Conservation (phyloP, 225 moss, liverwort and hornwort species). For the Sphagnum tenellum region DNA sequence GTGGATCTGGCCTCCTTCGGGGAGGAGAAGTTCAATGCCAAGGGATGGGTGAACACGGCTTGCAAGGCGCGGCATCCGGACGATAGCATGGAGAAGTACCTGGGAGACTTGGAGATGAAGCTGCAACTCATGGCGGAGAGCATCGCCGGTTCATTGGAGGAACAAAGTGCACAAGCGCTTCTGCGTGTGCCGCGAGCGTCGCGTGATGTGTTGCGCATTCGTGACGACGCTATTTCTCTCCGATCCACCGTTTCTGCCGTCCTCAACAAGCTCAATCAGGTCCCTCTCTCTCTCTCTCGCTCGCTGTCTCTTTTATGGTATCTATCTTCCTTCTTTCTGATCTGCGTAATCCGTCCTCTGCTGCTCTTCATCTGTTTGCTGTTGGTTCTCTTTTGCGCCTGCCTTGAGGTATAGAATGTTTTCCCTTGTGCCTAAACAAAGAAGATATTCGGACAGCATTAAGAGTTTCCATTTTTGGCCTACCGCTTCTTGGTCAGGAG, state of each 20-base stretch:
- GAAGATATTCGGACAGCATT: no score
- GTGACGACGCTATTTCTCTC: slow-evolving; percentile 83
- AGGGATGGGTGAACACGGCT: slow-evolving; percentile 86
- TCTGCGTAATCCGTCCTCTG: no score
- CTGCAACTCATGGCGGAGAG: slow-evolving; percentile 96
- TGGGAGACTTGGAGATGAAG: slow-evolving; percentile 99
- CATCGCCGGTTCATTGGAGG: slow-evolving; percentile 73
- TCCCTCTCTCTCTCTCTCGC: slow-evolving; percentile 4
- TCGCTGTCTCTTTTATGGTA: neutral
- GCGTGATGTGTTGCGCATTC: slow-evolving; percentile 86
- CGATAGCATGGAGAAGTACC: slow-evolving; percentile 77
- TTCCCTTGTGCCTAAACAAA: no score
- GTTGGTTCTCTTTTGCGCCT: no score
- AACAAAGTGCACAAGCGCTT: slow-evolving; percentile 81
- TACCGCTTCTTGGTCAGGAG: no score
- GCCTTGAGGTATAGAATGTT: no score
- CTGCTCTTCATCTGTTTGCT: no score
- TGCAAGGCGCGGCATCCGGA: slow-evolving; percentile 88
- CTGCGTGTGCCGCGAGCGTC: slow-evolving; percentile 88
- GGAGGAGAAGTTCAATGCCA: slow-evolving; percentile 85
- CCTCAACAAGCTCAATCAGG: slow-evolving; percentile 86
- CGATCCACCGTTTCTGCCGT: slow-evolving; percentile 94
- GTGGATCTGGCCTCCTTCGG: slow-evolving; percentile 88
- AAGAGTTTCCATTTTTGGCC: no score
- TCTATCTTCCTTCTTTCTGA: neutral